Conservation (phyloP, 2,329 filamentous ascomycete genomes). For the Xylaria sp. region DNA sequence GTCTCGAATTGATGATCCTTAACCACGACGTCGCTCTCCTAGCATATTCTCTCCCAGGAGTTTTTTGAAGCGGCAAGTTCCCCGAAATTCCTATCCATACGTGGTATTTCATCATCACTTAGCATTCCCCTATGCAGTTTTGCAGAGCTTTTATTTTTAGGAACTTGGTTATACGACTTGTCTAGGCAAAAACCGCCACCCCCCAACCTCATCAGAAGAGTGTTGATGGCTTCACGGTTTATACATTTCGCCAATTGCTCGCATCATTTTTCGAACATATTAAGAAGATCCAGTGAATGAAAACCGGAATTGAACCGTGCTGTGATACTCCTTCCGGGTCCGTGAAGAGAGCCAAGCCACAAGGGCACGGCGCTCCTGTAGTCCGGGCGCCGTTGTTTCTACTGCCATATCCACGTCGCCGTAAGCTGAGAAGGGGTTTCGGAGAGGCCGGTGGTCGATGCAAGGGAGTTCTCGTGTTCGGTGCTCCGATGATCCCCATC, state of each 20-base stretch:
- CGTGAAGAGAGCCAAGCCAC: conserved; percentile 15
- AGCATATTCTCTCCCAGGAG: conserved; percentile 17
- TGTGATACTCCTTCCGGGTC: conserved; percentile 12
- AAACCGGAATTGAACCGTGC: neutral
- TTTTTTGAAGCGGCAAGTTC: conserved; percentile 15
- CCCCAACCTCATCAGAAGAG: neutral
- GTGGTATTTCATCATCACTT: conserved; percentile 20
- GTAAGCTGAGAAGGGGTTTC: conserved; percentile 17
- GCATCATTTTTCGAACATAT: neutral
- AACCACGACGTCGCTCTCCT: conserved; percentile 18
- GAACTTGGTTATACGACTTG: neutral
- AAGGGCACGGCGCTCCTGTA: conserved; percentile 24
- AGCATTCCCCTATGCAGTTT: neutral
- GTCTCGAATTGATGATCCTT: conserved; percentile 32
- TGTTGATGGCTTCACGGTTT: neutral
- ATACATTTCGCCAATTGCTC: neutral
- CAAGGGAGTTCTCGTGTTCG: conserved; percentile 35
- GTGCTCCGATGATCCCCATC: conserved; percentile 26
- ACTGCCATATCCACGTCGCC: conserved; percentile 21
- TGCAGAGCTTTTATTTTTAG: conserved; percentile 26
- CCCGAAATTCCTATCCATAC: conserved; percentile 8
- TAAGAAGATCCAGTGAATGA: neutral
- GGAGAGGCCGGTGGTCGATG: conserved; percentile 29
- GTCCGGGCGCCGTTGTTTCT: conserved; percentile 17
- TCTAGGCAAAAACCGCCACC: neutral